phyloP scores from a whole-genome alignment of 2,329 filamentous ascomycete genomes.

The Colletotrichum gloeosporioides region DNA sequence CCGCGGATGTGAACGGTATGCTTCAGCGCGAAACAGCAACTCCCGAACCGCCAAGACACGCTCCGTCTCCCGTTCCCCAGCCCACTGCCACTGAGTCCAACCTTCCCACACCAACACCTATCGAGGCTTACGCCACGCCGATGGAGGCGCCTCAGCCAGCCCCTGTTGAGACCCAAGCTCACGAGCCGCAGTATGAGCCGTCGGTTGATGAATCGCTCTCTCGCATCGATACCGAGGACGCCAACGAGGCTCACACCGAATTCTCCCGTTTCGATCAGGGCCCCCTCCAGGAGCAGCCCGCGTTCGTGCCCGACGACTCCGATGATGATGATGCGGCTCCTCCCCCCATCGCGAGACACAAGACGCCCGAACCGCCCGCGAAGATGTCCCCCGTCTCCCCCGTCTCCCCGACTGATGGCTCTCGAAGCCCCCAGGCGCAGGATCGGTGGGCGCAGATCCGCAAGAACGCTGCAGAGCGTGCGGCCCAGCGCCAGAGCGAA shows the following conservation, averaged over 20 bases:
- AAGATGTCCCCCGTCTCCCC: constrained; percentile 28
- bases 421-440: constrained; percentile 48
- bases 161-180: constrained; percentile 17
- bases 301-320: constrained; percentile 72
- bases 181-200: constrained; percentile 47
- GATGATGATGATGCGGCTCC: constrained; percentile 54
- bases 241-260: constrained; percentile 63
- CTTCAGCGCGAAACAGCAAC: constrained; percentile 43
- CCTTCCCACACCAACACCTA: constrained; percentile 21
- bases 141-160: constrained; percentile 19
- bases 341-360: constrained; percentile 56
- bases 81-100: constrained; percentile 21
- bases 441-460: constrained; percentile 97
- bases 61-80: constrained; percentile 24
- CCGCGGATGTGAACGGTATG: constrained; percentile 56
- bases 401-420: constrained; percentile 33
- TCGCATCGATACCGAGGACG: constrained; percentile 64
- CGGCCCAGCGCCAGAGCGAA: constrained; percentile 68
- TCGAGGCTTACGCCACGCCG: constrained; percentile 18
- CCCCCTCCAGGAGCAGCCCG: constrained; percentile 84
- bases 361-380: constrained; percentile 28
- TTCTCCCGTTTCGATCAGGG: constrained; percentile 84
- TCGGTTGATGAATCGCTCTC: constrained; percentile 57
- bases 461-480: constrained; percentile 89
- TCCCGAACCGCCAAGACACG: constrained; percentile 24